Conservation (phyloP, 2,329 filamentous ascomycete genomes). For the Ramichloridium luteum region DNA sequence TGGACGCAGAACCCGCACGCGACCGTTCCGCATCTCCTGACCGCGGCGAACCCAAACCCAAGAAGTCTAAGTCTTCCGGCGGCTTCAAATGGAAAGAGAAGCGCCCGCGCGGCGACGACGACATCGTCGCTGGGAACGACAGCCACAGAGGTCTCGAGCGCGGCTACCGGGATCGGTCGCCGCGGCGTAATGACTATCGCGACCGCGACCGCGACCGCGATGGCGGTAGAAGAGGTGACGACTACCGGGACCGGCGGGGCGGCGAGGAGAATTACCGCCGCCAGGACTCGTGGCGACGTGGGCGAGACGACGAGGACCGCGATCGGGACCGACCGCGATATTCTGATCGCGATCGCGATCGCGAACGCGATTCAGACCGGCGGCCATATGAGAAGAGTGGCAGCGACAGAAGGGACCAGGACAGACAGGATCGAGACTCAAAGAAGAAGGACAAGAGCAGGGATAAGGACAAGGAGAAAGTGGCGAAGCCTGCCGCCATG, state of each 20-base stretch:
- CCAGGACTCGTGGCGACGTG: slow-evolving; percentile 19
- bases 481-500: slow-evolving; percentile 10
- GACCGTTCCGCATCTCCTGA: slow-evolving; percentile 22
- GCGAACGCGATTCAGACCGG: slow-evolving; percentile 6
- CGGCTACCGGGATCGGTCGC: slow-evolving; percentile 25
- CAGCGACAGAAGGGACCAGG: slow-evolving; percentile 3
- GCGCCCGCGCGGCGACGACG: slow-evolving; percentile 12
- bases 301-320: slow-evolving; percentile 25
- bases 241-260: slow-evolving; percentile 6
- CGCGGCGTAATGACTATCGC: slow-evolving; percentile 17
- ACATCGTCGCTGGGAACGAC: slow-evolving; percentile 11
- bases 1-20: slow-evolving; percentile 8
- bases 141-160: slow-evolving; percentile 19
- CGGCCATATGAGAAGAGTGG: slow-evolving; percentile 5
- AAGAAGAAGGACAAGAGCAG: slow-evolving; percentile 18
- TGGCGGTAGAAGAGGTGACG: slow-evolving; percentile 3
- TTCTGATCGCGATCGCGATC: slow-evolving; percentile 1
- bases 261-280: slow-evolving; percentile 10
- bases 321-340: slow-evolving; percentile 30
- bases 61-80: slow-evolving; percentile 20
- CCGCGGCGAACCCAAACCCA: slow-evolving; percentile 15
- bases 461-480: slow-evolving; percentile 15
- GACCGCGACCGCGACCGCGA: slow-evolving; percentile 11
- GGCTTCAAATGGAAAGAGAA: slow-evolving; percentile 30
- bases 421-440: slow-evolving; percentile 5